phyloP scores from a whole-genome alignment of 2,329 filamentous ascomycete species.

The Aureobasidium sp. region DNA sequence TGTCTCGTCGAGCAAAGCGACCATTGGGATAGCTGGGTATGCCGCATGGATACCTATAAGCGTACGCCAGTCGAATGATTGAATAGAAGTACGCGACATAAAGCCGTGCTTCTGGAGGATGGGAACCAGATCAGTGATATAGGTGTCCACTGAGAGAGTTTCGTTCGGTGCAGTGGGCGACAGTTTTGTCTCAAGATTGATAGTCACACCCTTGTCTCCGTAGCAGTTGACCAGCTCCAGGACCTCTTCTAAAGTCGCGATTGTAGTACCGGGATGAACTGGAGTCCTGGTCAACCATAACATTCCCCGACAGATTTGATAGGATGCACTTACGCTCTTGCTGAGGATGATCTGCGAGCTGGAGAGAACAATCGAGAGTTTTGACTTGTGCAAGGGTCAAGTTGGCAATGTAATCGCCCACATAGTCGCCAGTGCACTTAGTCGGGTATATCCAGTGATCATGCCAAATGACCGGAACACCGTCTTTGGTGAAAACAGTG shows the following conservation, averaged over 20 bases:
- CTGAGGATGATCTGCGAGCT: background rate
- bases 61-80: background rate
- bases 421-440: background rate
- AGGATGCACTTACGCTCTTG: background rate
- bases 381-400: background rate
- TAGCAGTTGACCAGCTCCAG: background rate
- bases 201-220: background rate
- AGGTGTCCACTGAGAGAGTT: background rate
- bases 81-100: background rate
- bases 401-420: background rate
- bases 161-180: background rate
- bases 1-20: background rate
- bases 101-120: background rate
- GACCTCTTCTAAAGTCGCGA: background rate
- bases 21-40: background rate
- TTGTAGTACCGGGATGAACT: background rate
- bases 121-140: background rate
- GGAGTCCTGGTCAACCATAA: fast-evolving
- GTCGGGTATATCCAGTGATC: background rate
- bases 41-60: background rate
- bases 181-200: background rate
- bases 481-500: background rate
- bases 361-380: background rate
- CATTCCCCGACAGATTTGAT: background rate
- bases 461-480: background rate